A percentile compares a stretch with the other conserved stretches of the same genome.
These are phyloP conservation scores for Eucalyptus sp. DNA, from an alignment of 345 rosid genomes.

Conservation along the genomic window DNA sequence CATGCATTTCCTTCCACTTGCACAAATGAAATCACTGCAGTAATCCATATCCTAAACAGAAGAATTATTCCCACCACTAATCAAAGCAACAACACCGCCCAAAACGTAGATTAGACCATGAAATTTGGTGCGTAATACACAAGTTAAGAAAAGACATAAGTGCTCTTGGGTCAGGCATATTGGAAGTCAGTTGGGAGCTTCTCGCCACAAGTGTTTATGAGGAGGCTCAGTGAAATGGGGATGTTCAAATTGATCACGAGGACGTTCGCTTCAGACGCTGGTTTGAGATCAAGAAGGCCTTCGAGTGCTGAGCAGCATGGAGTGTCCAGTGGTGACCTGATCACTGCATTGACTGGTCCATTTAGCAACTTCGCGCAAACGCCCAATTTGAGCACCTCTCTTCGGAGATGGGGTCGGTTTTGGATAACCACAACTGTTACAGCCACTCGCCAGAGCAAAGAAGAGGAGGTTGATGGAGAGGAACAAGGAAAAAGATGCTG, in stretches of 20 bases:
- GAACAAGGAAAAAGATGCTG: conserved; percentile 5
- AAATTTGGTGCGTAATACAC: neutral
- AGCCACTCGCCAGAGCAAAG: conserved; percentile 27
- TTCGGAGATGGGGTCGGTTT: conserved; percentile 17
- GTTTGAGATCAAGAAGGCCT: conserved; percentile 58
- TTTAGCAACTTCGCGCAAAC: conserved; percentile 47
- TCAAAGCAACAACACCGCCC: neutral
- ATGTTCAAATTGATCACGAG: conserved; percentile 45
- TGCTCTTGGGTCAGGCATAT: conserved; percentile 16
- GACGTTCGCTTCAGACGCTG: conserved; percentile 57
- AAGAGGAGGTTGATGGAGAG: conserved; percentile 16
- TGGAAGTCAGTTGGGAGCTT: conserved; percentile 55
- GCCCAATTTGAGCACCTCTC: conserved; percentile 29
- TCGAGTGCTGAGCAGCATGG: conserved; percentile 49
- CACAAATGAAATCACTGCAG: neutral
- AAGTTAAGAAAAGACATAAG: neutral
- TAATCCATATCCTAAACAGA: neutral
- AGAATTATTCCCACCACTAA: neutral
- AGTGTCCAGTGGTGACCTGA: conserved; percentile 41
- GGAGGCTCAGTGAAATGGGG: conserved; percentile 52
- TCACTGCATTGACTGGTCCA: conserved; percentile 27
- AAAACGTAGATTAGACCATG: neutral
- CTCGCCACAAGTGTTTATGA: conserved; percentile 55
- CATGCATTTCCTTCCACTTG: neutral
- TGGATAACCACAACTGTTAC: conserved; percentile 26